phyloP scores from a whole-genome alignment of 2,329 filamentous ascomycete genomes.

The Alternaria brassicicola region DNA sequence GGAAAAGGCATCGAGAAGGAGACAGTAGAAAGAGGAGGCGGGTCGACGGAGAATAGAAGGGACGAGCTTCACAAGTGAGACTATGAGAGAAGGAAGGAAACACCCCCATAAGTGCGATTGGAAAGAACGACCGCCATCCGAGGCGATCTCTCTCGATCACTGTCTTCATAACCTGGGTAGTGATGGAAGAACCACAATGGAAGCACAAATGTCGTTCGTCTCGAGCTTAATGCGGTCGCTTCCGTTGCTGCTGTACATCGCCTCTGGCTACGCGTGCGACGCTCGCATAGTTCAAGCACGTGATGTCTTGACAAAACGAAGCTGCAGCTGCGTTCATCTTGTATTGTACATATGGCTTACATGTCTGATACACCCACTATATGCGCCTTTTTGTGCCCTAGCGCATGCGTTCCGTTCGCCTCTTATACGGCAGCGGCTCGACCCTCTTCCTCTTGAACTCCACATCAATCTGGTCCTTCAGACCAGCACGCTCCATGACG shows the following conservation, averaged over 20 bases:
- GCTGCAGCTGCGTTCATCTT: not conserved
- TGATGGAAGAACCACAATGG: not conserved
- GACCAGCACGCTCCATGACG: constrained; percentile 80
- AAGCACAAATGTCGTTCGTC: not conserved
- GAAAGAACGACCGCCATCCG: constrained; percentile 7
- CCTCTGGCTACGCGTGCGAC: not conserved
- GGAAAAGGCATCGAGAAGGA: not conserved
- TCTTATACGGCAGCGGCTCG: constrained; percentile 69
- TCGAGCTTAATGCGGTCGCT: not conserved
- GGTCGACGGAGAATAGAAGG: not conserved
- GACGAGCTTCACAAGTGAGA: not conserved
- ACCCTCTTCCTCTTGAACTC: constrained; percentile 84
- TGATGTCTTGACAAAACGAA: not conserved
- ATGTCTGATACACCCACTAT: constrained; percentile 14
- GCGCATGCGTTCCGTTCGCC: constrained; percentile 58
- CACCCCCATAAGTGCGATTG: not conserved
- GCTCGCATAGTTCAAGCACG: not conserved
- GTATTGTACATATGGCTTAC: constrained; percentile 13
- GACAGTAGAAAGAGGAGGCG: not conserved
- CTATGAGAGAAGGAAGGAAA: not conserved
- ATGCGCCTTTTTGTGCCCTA: constrained; percentile 25
- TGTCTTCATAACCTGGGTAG: not conserved
- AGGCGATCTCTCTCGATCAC: not conserved
- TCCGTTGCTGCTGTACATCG: not conserved
- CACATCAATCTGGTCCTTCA: constrained; percentile 73